Evolutionary conservation across 768 basidiomycete genomes (phyloP).

Genomic region (Serendipita indica): DNA sequence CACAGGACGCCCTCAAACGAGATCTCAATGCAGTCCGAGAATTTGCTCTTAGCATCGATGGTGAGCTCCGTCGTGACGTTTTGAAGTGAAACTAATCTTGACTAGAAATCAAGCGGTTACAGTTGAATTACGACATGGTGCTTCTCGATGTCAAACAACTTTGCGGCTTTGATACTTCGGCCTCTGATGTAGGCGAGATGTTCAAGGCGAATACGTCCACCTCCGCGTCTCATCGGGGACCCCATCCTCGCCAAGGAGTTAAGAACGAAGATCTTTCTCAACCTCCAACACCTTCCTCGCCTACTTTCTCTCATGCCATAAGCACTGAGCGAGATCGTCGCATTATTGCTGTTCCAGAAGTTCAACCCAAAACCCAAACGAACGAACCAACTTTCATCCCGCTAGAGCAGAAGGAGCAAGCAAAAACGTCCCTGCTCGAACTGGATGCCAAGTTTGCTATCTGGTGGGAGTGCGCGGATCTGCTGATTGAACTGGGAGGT

Average conservation of each 20-base stretch:
- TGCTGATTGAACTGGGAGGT: constrained; percentile 72
- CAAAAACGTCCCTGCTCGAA: neutral
- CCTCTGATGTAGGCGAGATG: neutral
- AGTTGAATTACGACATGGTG: constrained; percentile 32
- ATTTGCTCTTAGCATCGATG: constrained; percentile 69
- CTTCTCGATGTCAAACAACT: neutral
- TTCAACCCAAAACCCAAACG: neutral
- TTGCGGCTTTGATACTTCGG: neutral
- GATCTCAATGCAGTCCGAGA: constrained; percentile 74
- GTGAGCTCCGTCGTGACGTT: constrained; percentile 33
- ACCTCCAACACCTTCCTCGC: neutral
- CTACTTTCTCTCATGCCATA: neutral
- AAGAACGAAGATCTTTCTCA: neutral
- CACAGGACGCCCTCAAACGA: constrained; percentile 59
- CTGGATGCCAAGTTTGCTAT: constrained; percentile 65
- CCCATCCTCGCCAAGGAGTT: neutral
- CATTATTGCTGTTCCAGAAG: neutral
- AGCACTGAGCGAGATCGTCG: neutral
- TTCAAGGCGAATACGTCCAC: neutral
- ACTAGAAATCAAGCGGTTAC: constrained; percentile 63
- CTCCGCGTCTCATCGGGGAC: neutral
- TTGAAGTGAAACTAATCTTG: neutral
- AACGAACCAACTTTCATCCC: neutral
- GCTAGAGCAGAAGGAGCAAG: neutral
- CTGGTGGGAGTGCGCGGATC: constrained; percentile 80